phyloP scores from a whole-genome alignment of 2,329 filamentous ascomycete species.

The Cercospora sojina region DNA sequence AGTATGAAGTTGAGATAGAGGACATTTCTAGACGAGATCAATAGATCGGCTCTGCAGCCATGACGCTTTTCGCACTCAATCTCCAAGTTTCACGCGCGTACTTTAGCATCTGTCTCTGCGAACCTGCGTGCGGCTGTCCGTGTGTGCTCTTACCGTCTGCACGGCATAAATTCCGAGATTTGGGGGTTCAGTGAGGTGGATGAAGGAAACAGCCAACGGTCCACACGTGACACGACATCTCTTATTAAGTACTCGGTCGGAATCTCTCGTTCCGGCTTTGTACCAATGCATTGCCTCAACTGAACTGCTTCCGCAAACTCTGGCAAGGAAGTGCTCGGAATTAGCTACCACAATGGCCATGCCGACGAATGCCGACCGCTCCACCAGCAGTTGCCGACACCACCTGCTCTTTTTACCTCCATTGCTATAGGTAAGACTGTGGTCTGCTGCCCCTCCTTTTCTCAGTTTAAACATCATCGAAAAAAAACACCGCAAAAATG shows the following conservation, averaged over 20 bases:
- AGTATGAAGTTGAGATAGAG: neutral
- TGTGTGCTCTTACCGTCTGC: neutral
- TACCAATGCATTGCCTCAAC: neutral
- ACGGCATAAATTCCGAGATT: neutral
- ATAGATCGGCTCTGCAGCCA: neutral
- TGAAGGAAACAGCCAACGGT: neutral
- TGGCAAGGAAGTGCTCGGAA: neutral
- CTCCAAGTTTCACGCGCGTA: neutral
- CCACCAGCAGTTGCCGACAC: neutral
- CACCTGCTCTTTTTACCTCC: neutral
- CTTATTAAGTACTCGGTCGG: neutral
- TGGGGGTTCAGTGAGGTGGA: neutral
- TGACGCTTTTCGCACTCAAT: neutral
- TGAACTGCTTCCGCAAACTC: neutral
- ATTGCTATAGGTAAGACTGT: neutral
- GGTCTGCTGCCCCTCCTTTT: conserved; percentile 1
- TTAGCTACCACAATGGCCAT: neutral
- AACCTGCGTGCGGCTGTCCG: neutral
- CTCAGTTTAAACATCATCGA: neutral
- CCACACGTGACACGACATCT: neutral
- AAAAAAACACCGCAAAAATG: conserved; percentile 42
- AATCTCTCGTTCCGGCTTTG: neutral
- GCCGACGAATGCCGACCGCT: conserved; percentile 2
- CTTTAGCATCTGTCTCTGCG: neutral
- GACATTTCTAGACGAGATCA: neutral